phyloP scores from a whole-genome alignment of 106 monocot genomes.

The Dioscorea alata region DNA sequence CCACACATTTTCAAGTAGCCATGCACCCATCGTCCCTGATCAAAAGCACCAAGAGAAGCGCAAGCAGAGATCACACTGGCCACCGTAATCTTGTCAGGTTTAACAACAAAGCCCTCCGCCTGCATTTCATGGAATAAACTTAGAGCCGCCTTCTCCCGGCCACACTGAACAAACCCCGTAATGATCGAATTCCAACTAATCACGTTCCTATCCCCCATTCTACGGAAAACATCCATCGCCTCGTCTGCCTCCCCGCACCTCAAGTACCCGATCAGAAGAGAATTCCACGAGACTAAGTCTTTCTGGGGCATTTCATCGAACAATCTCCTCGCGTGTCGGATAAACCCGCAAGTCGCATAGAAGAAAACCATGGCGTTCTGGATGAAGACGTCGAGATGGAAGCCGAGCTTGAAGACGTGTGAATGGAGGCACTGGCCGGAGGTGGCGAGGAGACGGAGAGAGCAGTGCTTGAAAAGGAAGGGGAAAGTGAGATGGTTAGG shows the following conservation, averaged over 20 bases:
- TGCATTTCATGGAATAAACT: conserved; percentile 9
- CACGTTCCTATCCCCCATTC: conserved; percentile 2
- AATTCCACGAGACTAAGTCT: conserved; percentile 46
- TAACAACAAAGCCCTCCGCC: not conserved
- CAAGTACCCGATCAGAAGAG: conserved; percentile 39
- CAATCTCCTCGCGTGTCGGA: conserved; percentile 7
- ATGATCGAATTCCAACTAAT: conserved; percentile 9
- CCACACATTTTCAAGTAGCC: conserved; percentile 9
- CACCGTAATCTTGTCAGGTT: conserved; percentile 10
- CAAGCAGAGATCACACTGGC: conserved; percentile 18
- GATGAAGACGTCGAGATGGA: conserved; percentile 21
- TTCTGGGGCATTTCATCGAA: conserved; percentile 30
- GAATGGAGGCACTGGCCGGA: conserved; percentile 29
- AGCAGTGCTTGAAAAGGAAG: conserved; percentile 40
- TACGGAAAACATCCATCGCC: not conserved
- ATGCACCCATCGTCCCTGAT: conserved; percentile 19
- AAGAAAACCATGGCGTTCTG: conserved; percentile 26
- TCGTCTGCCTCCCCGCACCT: conserved; percentile 18
- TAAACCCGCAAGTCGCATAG: conserved; percentile 20
- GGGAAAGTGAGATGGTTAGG: conserved; percentile 62
- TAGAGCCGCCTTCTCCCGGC: not conserved
- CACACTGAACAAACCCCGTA: conserved; percentile 8
- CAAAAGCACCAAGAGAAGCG: conserved; percentile 7
- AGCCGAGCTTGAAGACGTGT: conserved; percentile 28
- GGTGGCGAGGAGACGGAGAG: not conserved